Base-by-base conservation (phyloP, 2,329 filamentous ascomycete genomes). In the Tolypocladium inflatum region DNA sequence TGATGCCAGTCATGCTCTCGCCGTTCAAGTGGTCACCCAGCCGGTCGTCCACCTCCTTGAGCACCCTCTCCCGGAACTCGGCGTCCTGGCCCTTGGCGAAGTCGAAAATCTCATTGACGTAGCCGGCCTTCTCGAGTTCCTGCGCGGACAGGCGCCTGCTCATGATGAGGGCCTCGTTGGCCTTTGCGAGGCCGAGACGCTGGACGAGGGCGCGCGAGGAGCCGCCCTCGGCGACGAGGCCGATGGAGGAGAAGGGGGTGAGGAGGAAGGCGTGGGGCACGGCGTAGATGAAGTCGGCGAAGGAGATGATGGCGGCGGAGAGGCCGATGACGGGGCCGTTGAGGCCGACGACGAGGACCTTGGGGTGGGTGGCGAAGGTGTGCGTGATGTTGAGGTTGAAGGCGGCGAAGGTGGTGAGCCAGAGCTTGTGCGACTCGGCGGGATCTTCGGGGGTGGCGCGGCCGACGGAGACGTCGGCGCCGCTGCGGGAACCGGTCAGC, bases 101-200 rank as follows among this genome's bases (percentile, higher is more conserved):
- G 15, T 77, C 75, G 63, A 97, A 88, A 19, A 96, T 80, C 72
- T 87, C 89, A 67, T 97, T 97, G 51, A 95, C 90, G 67, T 91
- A 97, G 0, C 93, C 92, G 3, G 83, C 81, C 10, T 80, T 76
- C 61, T 92, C 78, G 37, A 97, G 79, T 68, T 96, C 91, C 30
- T 87, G 83, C 37, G 83, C 83, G 0, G 78, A 71, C 65, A 97
- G 89, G 51, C 86, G 81, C 72, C 88, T 89, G 67, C 88, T 91
- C 88, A 96, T 94, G 64, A 99, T 86, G 15, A 97, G 80, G 15
- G 94, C 93, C 78, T 97, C 94, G 68, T 95, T 96, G 11, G 91
- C 92, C 70, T 90, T 89, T 59, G 83, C 78, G 55, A 91, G 81
- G 1, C 94, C 94, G 30, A 97, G 78, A 0, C 93, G 79, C 66